These are phyloP conservation scores for Ganoderma boninense DNA, from an alignment of 1,284 basidiomycete species.

Conservation along the genomic window DNA sequence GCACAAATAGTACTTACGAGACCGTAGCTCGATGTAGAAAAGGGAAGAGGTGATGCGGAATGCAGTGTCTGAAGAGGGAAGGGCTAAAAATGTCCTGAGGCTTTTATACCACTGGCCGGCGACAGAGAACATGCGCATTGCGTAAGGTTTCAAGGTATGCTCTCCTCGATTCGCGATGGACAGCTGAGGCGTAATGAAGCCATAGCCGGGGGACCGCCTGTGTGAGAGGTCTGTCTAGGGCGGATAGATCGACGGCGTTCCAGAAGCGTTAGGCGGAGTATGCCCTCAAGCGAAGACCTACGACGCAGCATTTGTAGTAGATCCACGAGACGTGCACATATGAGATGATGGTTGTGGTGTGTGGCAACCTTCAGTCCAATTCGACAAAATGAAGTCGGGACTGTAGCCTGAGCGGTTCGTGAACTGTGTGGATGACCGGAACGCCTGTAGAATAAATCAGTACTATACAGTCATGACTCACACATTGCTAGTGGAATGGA, in stretches of 20 bases:
- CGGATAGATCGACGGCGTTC: slow-evolving; percentile 12
- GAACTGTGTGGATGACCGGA: background rate
- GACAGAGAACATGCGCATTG: background rate
- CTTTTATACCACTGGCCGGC: slow-evolving; percentile 5
- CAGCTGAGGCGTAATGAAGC: slow-evolving; percentile 4
- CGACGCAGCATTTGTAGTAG: background rate
- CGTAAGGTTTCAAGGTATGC: background rate
- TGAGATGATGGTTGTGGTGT: background rate
- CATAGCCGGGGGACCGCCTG: background rate
- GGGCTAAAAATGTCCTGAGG: background rate
- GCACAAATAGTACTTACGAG: background rate
- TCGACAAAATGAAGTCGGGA: background rate
- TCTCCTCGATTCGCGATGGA: slow-evolving; percentile 9
- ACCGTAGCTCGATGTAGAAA: background rate
- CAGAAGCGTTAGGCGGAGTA: slow-evolving; percentile 8
- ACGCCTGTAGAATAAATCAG: no score
- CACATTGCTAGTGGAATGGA: no score
- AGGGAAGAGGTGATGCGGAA: background rate
- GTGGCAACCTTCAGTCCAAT: background rate
- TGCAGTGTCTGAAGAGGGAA: slow-evolving; percentile 2
- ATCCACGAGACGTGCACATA: slow-evolving; percentile 6
- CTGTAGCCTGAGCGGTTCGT: background rate
- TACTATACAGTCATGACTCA: no score
- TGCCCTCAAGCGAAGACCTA: background rate
- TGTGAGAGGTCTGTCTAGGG: background rate